Evolutionary conservation across 148 eudicot species (phyloP), one percentile per base, ranked within the genome.

Genomic region (Diospyros kaki): DNA sequence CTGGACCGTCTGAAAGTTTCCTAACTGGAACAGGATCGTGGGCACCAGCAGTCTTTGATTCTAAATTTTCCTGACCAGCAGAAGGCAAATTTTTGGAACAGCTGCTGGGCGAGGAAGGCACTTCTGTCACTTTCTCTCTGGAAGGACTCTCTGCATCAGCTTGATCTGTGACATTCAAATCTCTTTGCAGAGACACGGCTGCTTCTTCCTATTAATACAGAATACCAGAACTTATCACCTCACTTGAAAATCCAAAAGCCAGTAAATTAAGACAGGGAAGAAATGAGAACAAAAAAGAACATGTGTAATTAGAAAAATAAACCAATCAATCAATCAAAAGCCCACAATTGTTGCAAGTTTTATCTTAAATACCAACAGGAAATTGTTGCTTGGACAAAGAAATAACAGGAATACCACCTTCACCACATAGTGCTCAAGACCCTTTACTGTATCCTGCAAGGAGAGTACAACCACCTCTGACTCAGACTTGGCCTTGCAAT

Each of bases 381-480:
- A 15, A 44, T 51, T 41, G 58, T 15, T 74, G 18, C 48, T 54
- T 58, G 15, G 58, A 55, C 12, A 75, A 59, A 1, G 9, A 48
- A 12, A 48, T 48, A 43, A n/a, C 48, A 75, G 10, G 58, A 71
- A n/a, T 60, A 59, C 72, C 68, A 68, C 64, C 58, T 68, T 68
- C 58, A 44, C 78, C 58, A 74, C 75, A 63, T 76, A 79, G 39
- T 82, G 87, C 74, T 89, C 93, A 38, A 84, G 84, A 83, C 82
- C 80, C 82, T 86, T 87, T 51, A 78, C 73, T 67, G 75, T 77
- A 71, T 85, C 87, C 71, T 84, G 85, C 80, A 81, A 79, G 60
- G 93, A 78, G 64, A 71, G 67, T 60, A 75, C 83, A 73, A 80
- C 80, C 77, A 86, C 85, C 69, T 81, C 89, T n/a, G 82, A 80